Conservation (phyloP, 306 rosid species). For the Rosa rugosa region DNA sequence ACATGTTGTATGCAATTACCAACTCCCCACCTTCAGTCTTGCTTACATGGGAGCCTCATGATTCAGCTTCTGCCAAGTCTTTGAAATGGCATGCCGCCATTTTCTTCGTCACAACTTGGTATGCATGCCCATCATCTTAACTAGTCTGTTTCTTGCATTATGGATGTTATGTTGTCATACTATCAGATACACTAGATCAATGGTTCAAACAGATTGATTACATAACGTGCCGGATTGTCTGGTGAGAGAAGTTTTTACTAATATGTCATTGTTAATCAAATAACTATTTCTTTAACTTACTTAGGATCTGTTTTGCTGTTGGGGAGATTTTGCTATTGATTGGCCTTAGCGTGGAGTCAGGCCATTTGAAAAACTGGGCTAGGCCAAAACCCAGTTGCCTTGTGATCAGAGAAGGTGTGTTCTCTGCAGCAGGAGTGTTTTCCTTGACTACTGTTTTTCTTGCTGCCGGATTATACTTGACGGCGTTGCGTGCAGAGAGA, state of each 20-base stretch:
- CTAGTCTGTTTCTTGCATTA: background rate
- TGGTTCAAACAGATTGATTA: background rate
- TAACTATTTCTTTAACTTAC: background rate
- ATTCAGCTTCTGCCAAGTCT: conserved; percentile 52
- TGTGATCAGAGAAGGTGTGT: conserved; percentile 55
- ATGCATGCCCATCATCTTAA: conserved; percentile 25
- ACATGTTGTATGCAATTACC: conserved; percentile 65
- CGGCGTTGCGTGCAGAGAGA: conserved; percentile 65
- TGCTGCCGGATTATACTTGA: conserved; percentile 67
- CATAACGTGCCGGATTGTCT: background rate
- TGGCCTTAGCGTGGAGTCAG: conserved; percentile 80
- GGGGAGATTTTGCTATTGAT: conserved; percentile 78
- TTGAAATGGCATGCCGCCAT: conserved; percentile 71
- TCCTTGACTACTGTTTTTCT: conserved; percentile 67
- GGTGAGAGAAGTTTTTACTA: background rate
- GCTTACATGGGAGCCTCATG: conserved; percentile 51
- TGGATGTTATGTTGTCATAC: background rate
- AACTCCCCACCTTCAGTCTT: conserved; percentile 65
- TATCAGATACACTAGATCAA: background rate
- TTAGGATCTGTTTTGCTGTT: conserved; percentile 81
- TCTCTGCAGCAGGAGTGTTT: conserved; percentile 77
- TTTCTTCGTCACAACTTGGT: conserved; percentile 85
- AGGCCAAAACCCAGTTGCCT: conserved; percentile 60
- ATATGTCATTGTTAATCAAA: background rate
- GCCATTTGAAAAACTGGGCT: conserved; percentile 73